A percentile compares a stretch with the other conserved stretches of the same genome.
Conservation (phyloP, 2,329 filamentous ascomycete species). For the Colletotrichum ledebouriae region DNA sequence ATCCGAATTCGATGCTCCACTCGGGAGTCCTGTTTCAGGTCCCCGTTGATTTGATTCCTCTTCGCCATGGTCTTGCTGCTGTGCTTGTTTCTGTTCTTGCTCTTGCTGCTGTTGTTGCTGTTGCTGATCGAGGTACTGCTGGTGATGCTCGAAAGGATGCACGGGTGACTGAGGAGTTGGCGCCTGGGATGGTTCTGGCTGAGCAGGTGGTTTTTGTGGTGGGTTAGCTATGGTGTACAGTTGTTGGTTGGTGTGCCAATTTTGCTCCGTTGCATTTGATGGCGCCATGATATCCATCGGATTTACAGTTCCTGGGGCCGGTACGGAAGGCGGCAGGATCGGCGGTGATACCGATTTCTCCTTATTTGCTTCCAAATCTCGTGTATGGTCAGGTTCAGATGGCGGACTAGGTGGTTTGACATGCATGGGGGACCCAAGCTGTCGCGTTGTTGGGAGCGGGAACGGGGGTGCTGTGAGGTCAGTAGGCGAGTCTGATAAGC, state of each 20-base stretch:
- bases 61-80: slow-evolving; percentile 23
- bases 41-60: slow-evolving; percentile 17
- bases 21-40: slow-evolving; percentile 13
- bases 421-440: slow-evolving; percentile 27
- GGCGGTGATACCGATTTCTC: slow-evolving; percentile 28
- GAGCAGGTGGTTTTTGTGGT: neutral
- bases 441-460: slow-evolving; percentile 2
- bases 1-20: slow-evolving; percentile 7
- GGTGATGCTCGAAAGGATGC: slow-evolving; percentile 28
- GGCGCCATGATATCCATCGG: slow-evolving; percentile 68
- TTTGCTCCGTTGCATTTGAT: slow-evolving; percentile 52
- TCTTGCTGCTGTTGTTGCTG: slow-evolving; percentile 30
- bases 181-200: slow-evolving; percentile 47
- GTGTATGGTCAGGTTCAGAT: slow-evolving; percentile 27
- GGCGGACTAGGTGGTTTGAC: slow-evolving; percentile 29
- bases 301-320: slow-evolving; percentile 62
- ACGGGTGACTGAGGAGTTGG: slow-evolving; percentile 43
- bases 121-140: slow-evolving; percentile 19
- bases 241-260: slow-evolving; percentile 52
- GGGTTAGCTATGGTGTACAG: slow-evolving; percentile 51
- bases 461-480: slow-evolving; percentile 43
- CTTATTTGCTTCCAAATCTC: slow-evolving; percentile 10
- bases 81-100: slow-evolving; percentile 14
- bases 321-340: slow-evolving; percentile 50
- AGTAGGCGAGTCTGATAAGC: slow-evolving; percentile 49